Base-by-base conservation (phyloP, 192 early-diverging fungal genomes). In the Thamnidium elegans region DNA sequence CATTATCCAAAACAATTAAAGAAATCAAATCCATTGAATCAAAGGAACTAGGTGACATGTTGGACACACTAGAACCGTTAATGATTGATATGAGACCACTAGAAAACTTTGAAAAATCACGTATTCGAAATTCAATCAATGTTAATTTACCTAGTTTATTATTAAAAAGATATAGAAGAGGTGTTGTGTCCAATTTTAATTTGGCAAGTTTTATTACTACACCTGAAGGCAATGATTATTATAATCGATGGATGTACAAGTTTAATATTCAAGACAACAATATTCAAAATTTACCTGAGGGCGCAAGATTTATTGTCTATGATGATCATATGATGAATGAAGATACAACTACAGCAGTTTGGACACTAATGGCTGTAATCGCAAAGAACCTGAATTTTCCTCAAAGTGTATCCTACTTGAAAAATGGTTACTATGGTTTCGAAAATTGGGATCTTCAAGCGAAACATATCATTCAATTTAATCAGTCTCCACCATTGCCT, bases 181-280 rank as follows among this genome's bases (percentile, higher is more conserved):
- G 83, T 31, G 74, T 74, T 8, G 71, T 85, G 3, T 72, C 73
- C 2, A 78, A 82, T 32, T 81, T 84, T 65, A 74, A 75, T 17
- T 31, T 84, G 3, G 80, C 80, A 51, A 78, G 71, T 42, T 84
- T 84, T 47, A 81, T 84, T 30, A 84, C 82, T 1, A 84, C 80
- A 7, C 70, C 78, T 0, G 77, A 81, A 47, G 78, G 80, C 9
- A 66, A 72, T 9, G 78, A 84, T 30, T 65, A 67, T 0, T 84
- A 75, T 46, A 62, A 58, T 10, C n/a, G 46, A 50, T 50, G 48
- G 48, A 26, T 50, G 43, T 48, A 17, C 13, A 17, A 14, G 46
- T 19, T 17, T 48, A 19, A 19, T 14, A 48, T 48, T 13, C 36
- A 43, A 45, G 58, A 59, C 23, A 43, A 39, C 43, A 17, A 14